These are phyloP conservation scores for Xylaria flabelliformis DNA, from an alignment of 495 filamentous ascomycete species.

Conservation along the genomic window DNA sequence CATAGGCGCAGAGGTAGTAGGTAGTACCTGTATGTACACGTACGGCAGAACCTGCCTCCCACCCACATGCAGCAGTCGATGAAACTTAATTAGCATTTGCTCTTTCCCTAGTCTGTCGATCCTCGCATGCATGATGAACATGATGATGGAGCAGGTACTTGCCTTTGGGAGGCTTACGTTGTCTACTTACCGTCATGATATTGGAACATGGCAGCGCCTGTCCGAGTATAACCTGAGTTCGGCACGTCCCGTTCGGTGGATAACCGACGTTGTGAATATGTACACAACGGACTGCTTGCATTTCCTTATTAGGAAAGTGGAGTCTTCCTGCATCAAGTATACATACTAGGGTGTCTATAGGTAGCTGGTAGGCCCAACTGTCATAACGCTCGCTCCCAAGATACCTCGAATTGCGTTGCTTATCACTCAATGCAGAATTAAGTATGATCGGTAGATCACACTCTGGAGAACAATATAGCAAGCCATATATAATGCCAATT, in stretches of 20 bases:
- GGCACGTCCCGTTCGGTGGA: conserved; percentile 2
- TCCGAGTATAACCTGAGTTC: neutral
- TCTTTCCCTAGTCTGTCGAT: conserved; percentile 18
- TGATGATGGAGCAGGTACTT: neutral
- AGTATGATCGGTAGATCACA: conserved; percentile 9
- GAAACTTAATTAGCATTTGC: conserved; percentile 4
- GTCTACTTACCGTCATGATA: neutral
- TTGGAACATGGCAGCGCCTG: neutral
- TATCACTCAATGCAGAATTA: neutral
- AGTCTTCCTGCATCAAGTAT: neutral
- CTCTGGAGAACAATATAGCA: neutral
- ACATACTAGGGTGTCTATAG: neutral
- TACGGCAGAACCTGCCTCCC: conserved; percentile 8
- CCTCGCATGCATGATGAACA: conserved; percentile 6
- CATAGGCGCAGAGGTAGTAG: neutral
- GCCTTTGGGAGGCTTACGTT: conserved; percentile 1
- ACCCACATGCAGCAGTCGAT: conserved; percentile 19
- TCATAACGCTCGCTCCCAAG: neutral
- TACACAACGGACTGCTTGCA: neutral
- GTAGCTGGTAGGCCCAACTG: too few species aligned
- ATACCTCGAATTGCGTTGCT: neutral
- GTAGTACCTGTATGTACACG: neutral
- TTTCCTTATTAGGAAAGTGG: conserved; percentile 12
- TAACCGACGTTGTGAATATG: neutral
- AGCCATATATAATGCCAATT: neutral